Conservation (phyloP, 2,329 filamentous ascomycete species). For the Diaporthe australafricana region DNA sequence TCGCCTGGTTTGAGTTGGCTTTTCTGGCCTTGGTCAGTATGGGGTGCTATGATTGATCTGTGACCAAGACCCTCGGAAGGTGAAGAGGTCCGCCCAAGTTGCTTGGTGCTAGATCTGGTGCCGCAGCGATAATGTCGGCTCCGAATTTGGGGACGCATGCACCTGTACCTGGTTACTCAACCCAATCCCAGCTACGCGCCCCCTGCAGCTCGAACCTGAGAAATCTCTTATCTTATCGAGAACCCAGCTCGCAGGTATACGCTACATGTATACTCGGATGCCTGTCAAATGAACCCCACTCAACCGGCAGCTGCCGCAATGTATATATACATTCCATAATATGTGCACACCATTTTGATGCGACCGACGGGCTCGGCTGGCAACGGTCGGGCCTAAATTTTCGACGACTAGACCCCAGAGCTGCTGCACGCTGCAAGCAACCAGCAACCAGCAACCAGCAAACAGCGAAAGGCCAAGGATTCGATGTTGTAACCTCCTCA, state of each 20-base stretch:
- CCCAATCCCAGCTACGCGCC: too few relatives aligned
- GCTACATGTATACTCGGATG: background rate
- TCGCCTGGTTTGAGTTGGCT: background rate
- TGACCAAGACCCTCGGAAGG: too few relatives aligned
- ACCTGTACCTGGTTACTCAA: too few relatives aligned
- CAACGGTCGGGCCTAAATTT: conserved; percentile 29
- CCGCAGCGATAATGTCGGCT: too few relatives aligned
- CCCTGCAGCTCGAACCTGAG: background rate
- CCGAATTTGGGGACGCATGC: too few relatives aligned
- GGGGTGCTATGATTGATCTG: background rate
- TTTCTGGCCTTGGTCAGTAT: background rate
- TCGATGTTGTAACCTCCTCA: background rate
- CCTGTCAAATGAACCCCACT: background rate
- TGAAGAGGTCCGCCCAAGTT: too few relatives aligned
- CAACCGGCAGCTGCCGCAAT: background rate
- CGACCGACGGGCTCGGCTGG: background rate
- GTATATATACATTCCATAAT: background rate
- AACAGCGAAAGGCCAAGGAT: background rate
- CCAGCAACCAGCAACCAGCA: background rate
- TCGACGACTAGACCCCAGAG: conserved; percentile 15
- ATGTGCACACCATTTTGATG: too few relatives aligned
- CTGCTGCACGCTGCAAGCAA: background rate
- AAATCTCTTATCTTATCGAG: conserved; percentile 27
- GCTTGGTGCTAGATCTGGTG: too few relatives aligned
- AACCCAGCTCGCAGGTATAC: background rate